phyloP scores from a whole-genome alignment of 2,329 filamentous ascomycete species.

The Fusarium sp. region DNA sequence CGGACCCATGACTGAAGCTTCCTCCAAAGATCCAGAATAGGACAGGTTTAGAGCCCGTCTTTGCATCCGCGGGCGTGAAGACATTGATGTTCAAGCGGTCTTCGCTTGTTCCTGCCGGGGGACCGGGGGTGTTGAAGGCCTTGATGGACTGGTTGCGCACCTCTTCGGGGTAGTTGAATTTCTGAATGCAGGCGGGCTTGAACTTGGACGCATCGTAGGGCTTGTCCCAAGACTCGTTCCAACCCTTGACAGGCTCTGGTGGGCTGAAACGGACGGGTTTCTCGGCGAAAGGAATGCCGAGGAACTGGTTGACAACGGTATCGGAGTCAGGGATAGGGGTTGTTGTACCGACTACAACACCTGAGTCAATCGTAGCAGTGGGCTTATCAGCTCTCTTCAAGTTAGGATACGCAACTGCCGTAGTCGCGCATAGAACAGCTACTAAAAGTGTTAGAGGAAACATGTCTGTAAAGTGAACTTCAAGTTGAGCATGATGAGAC shows the following conservation, averaged over 20 bases:
- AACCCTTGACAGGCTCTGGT: constrained; percentile 35
- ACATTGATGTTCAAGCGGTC: constrained; percentile 56
- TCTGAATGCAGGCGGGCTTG: constrained; percentile 47
- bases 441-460: constrained; percentile 4
- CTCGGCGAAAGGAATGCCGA: constrained; percentile 52
- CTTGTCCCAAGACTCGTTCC: constrained; percentile 36
- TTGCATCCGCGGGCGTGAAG: constrained; percentile 45
- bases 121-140: constrained; percentile 44
- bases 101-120: constrained; percentile 48
- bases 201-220: constrained; percentile 45
- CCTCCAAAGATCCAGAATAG: constrained; percentile 63
- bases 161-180: constrained; percentile 43
- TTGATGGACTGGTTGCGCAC: constrained; percentile 31
- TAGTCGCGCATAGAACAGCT: neutral
- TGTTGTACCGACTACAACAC: constrained; percentile 34
- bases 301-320: constrained; percentile 46
- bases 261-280: constrained; percentile 47
- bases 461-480: constrained; percentile 13
- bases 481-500: no score
- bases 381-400: constrained; percentile 7
- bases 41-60: constrained; percentile 56
- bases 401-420: neutral
- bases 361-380: constrained; percentile 38
- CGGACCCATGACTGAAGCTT: constrained; percentile 55
- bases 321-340: constrained; percentile 34